phyloP scores from a whole-genome alignment of 495 filamentous ascomycete genomes.

The Aspergillus egyptiacus region DNA sequence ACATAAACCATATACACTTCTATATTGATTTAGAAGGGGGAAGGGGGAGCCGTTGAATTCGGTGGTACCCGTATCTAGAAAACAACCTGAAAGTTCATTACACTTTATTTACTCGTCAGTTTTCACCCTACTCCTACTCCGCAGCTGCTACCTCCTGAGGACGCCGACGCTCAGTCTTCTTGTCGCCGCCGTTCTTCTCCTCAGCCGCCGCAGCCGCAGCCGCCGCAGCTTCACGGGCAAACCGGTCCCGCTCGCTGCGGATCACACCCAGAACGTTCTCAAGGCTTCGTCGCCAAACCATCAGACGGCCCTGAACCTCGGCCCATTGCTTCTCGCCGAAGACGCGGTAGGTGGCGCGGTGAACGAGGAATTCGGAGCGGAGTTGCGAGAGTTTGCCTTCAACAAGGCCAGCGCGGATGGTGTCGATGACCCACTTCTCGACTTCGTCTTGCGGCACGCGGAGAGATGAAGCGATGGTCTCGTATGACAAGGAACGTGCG shows the following conservation, averaged over 20 bases:
- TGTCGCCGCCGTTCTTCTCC: constrained; percentile 22
- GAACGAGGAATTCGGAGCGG: constrained; percentile 86
- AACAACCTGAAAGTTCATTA: constrained; percentile 15
- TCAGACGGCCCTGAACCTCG: constrained; percentile 80
- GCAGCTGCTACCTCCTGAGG: constrained; percentile 7
- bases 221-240: constrained; percentile 35
- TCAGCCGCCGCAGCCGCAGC: constrained; percentile 24
- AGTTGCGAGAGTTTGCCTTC: constrained; percentile 92
- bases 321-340: constrained; percentile 98
- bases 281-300: constrained; percentile 80
- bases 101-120: constrained; percentile 11
- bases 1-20: too few relatives aligned
- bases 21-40: too few relatives aligned
- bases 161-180: constrained; percentile 35
- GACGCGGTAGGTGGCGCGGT: constrained; percentile 88
- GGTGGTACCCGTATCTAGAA: too few relatives aligned
- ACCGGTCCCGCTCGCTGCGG: constrained; percentile 66
- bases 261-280: constrained; percentile 69
- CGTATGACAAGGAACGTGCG: constrained; percentile 79
- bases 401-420: constrained; percentile 87
- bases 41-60: too few relatives aligned
- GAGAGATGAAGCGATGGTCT: constrained; percentile 70
- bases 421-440: constrained; percentile 98
- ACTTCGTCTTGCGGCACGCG: constrained; percentile 76
- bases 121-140: not conserved